Evolutionary conservation across 768 basidiomycete species (phyloP), one percentile per base, ranked within the genome.

Genomic region (Mycena sanguinolenta): DNA sequence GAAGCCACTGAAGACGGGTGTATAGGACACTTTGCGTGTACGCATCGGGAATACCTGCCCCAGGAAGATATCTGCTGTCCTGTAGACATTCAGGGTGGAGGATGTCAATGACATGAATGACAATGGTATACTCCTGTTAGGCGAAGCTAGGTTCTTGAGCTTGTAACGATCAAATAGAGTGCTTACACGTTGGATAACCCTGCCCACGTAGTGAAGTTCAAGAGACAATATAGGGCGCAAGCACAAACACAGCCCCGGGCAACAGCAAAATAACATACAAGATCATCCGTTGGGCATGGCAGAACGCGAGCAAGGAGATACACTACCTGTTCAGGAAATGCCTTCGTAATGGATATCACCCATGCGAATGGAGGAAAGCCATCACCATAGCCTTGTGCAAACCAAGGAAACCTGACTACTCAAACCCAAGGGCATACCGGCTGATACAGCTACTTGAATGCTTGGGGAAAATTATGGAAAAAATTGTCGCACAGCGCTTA

Each of bases 391-490:
- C 78, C 2, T 73, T 84, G 0, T 60, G 71, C 8, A 84, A 84
- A 76, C 79, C 80, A 0, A 72, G 76, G 32, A 84, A 84, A 64
- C 76, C 78, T 0, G 78, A 83, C 73, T 83, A 84, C 73, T 77
- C 79, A 0, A 74, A 78, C 58, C 79, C 81, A 0, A 55, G 77
- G 10, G 77, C 83, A 1, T 84, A 83, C 73, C 58, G 78, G 0
- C 79, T 79, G 0, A 83, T 84, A 30, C 76, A 74, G 13, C 78
- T 83, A 14, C 75, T 82, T 0, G 80, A 83, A 46, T 79, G 78
- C 63, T 60, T 82, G 1, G 79, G 82, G 2, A 83, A 84, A 49
- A 58, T 81, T 0, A 67, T 80, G 0, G 79, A 82, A 49, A 71
- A 71, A 13, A 72, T 84, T 4, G 68, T 78, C 0, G 79, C 79